Evolutionary conservation across 202 grass and related monocot genomes (phyloP), one percentile per base, ranked within the genome.

Genomic region (Brachypodium distachyon): DNA sequence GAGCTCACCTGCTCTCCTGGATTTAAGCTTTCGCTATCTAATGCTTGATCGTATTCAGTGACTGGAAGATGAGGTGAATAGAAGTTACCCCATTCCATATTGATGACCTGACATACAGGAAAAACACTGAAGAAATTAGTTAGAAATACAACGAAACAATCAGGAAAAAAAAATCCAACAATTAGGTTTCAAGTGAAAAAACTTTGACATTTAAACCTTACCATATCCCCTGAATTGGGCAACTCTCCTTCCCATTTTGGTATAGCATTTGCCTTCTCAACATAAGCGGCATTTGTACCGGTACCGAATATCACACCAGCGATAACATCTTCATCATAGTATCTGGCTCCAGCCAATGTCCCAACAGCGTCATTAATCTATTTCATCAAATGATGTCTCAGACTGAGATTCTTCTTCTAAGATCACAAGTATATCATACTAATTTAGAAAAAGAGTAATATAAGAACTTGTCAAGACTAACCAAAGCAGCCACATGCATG

Each of bases 11-110:
- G 89, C 32, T 92, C 89, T 73, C 87, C 94, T 0, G 90, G 94
- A 74, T 97, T 91, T 77, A 90, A 82, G 76, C 91, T 92, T 7
- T 90, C 91, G 2, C 47, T 61, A 70, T 97, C 94, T 74, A 97
- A 86, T 76, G 67, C 76, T 57, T 76, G 44, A 43, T 97, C 94
- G 27, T 90, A 97, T 81, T 92, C 84, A 10, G 86, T 94, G 18
- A 92, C 41, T 0, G 91, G 94, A 58, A 97, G 89, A 79, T 73
- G 39, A 1, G 56, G 52, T 26, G 84, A 97, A 67, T 31, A 81
- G 77, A 94, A 97, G 28, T 90, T 94, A 59, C 94, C 94, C 94
- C 91, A 97, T 87, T 97, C 94, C 91, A 97, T 90, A 66, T 97
- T 93, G 43, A 97, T 88, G 12, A 97, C 88, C 94, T 97, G 57